phyloP scores from a whole-genome alignment of 306 rosid species.

The Nissolia schottii region DNA sequence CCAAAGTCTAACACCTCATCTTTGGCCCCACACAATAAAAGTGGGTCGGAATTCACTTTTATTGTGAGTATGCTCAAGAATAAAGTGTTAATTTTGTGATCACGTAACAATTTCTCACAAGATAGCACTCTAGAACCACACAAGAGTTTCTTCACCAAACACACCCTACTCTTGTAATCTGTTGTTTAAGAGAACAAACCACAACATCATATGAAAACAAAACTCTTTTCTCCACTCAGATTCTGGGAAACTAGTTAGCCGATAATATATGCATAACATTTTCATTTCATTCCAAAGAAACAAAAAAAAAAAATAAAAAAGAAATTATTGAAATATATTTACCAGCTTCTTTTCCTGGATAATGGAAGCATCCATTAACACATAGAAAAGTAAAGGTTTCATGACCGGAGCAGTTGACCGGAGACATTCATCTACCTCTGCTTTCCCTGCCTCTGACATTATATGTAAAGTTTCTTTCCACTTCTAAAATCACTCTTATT shows the following conservation, averaged over 20 bases:
- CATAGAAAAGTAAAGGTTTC: slow-evolving; percentile 12
- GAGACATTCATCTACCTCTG: neutral
- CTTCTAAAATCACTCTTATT: neutral
- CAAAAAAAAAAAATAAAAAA: neutral
- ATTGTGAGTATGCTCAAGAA: too few relatives aligned
- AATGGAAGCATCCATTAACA: slow-evolving; percentile 14
- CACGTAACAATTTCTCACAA: too few relatives aligned
- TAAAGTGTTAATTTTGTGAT: too few relatives aligned
- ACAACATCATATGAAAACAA: neutral
- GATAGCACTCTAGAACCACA: too few relatives aligned
- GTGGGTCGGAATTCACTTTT: too few relatives aligned
- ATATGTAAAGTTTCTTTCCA: neutral
- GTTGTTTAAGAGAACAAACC: neutral
- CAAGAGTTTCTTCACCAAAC: too few relatives aligned
- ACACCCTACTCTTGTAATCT: too few relatives aligned
- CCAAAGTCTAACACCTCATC: too few relatives aligned
- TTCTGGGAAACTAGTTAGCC: neutral
- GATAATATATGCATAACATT: neutral
- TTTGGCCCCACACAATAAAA: too few relatives aligned
- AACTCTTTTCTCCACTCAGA: neutral
- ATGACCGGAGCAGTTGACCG: neutral
- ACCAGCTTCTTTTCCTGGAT: slow-evolving; percentile 9
- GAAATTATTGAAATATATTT: neutral
- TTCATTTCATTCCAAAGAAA: neutral
- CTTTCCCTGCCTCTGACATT: neutral